Base-by-base conservation (phyloP, 75 land plant genomes). In the Selaginella moellendorffii region DNA sequence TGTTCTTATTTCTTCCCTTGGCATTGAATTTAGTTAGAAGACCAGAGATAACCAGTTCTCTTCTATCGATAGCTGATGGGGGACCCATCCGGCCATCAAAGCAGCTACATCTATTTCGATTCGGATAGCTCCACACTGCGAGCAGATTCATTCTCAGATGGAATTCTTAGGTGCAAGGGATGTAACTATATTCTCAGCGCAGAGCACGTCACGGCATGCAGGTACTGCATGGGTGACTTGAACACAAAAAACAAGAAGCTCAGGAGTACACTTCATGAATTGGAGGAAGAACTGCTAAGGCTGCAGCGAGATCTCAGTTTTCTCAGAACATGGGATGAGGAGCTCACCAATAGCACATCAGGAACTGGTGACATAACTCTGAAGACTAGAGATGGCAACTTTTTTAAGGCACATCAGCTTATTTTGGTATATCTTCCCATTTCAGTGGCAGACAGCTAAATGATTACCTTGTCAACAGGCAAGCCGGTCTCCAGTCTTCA, bases 221-320 rank as follows among this genome's bases (percentile, higher is more conserved):
- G 65, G 20, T 36, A 36, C 14, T 63, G 65, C 36, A 19, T 63
- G 31, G 65, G 65, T 1, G 65, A 63, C 36, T 31, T 63, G n/a
- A 63, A 63, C 65, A 63, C 65, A 14, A 63, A 63, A n/a, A 63
- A 63, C 36, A 63, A 63, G 65, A 63, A 63, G 65, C 31, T 63
- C 14, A 29, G 65, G 17, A 30, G 65, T 24, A 28, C 65, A 2
- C 18, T 63, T 29, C 12, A 63, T 9, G 65, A 63, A 31, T 12
- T 29, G 30, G 30, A 30, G 36, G 65, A 28, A 5, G 65, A 63
- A n/a, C 18, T 63, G 2, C 1, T 63, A 1, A 2, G 31, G 19
- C 21, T 63, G 20, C 65, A 63, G 36, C 12, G 30, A 31, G 65
- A 63, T 24, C 28, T 63, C 24, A 24, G 23, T 1, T 63, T 63